Evolutionary conservation across 73 alveolate genomes (phyloP).

Genomic region (Paramecium sexaurelia): DNA sequence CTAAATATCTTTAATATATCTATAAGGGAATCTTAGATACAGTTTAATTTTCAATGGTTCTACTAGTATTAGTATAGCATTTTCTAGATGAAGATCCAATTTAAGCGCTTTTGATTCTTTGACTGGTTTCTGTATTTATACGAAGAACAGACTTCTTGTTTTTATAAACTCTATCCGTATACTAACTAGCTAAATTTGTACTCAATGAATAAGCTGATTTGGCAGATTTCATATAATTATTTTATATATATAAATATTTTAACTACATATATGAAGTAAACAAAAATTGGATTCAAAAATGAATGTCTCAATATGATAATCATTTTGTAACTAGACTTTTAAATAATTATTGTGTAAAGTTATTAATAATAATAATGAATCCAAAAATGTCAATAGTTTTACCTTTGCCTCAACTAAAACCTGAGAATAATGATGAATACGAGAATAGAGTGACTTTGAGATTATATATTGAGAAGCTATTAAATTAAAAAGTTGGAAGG

Average conservation of each 20-base stretch:
- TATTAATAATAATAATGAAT: not conserved
- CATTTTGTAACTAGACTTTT: not conserved
- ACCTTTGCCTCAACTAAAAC: not conserved
- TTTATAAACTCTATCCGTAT: not conserved
- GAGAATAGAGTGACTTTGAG: constrained; percentile 33
- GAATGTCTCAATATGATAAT: not conserved
- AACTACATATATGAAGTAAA: not conserved
- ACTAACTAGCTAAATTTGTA: constrained; percentile 8
- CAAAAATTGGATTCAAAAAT: not conserved
- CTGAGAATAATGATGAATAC: not conserved
- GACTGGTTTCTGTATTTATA: constrained; percentile 14
- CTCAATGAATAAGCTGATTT: constrained; percentile 26
- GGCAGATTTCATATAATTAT: not conserved
- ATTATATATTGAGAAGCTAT: constrained; percentile 1
- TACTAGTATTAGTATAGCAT: not conserved
- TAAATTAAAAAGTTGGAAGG: constrained; percentile 22
- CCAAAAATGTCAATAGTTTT: not conserved
- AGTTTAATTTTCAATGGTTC: not conserved
- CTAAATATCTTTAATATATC: not conserved
- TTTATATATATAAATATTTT: not conserved
- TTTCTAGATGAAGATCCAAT: not conserved
- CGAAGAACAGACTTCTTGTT: not conserved
- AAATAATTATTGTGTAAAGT: not conserved
- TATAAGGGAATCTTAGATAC: not conserved
- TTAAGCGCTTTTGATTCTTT: constrained; percentile 25